Base-by-base conservation (phyloP, 176 grass and related monocot species). In the Hyparrhenia diplandra region DNA sequence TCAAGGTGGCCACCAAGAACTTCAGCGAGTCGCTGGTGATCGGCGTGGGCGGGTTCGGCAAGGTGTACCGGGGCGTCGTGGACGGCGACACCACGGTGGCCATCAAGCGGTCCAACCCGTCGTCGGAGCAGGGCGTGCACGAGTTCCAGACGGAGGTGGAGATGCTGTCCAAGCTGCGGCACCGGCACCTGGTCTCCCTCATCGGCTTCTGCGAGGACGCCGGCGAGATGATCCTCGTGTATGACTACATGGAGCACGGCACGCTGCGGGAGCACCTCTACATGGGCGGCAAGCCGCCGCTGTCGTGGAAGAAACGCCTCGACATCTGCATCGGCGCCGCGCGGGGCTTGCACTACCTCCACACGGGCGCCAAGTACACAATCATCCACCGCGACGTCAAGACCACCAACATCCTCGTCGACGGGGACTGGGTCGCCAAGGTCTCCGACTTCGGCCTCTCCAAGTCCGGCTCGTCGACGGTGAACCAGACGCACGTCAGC, bases 81-180 rank as follows among this genome's bases (percentile, higher is more conserved):
- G 93, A 93, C 30, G 83, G 84, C 8, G 82, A 62, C 47, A 77
- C 70, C 66, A 93, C 85, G 77, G 93, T 97, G 77, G 93, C 93
- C 36, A 89, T 97, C 83, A 97, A 97, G 77, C 78, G 90, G 25
- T 91, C 94, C 1, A 97, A 97, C 77, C 94, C 90, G 14, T 81
- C 81, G 60, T 97, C 94, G 17, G 88, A 97, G 90, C 94, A 97
- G 31, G 94, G 94, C 41, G 88, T 74, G 25, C 74, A 87, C 42
- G 90, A 97, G 94, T 97, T 97, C 90, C 87, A 93, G 81, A 97
- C 90, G 17, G 90, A 97, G 88, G 90, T 97, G 29, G 90, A 97
- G 94, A 97, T 97, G 90, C 90, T 97, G n/a, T 97, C 94, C 51
- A 93, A 97, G 88, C 90, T 97, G 79, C 90, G 90, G 8, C 94